Conservation (phyloP, 805 yeast genomes). For the Saccharomyces paradoxus region DNA sequence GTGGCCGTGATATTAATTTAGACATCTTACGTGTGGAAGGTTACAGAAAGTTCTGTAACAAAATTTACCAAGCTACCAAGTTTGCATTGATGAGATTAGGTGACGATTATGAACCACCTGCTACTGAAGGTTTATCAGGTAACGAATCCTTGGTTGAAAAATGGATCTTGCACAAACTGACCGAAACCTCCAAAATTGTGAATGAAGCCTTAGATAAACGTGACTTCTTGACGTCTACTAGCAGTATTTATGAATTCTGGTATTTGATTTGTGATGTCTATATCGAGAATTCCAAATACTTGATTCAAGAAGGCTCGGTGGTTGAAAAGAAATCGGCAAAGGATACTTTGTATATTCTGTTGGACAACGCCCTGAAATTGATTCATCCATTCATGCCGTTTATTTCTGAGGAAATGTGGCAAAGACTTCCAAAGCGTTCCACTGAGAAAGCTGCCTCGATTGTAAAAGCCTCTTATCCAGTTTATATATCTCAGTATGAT, state of each 20-base stretch:
- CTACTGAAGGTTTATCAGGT: slow-evolving; percentile 54
- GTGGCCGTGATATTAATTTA: slow-evolving; percentile 96
- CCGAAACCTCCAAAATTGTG: slow-evolving; percentile 56
- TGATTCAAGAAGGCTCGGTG: slow-evolving; percentile 84
- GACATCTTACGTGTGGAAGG: slow-evolving; percentile 97
- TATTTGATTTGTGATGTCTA: slow-evolving; percentile 92
- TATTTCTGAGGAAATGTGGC: slow-evolving; percentile 97
- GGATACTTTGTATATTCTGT: slow-evolving; percentile 86
- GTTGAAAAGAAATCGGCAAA: slow-evolving; percentile 82
- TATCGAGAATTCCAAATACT: slow-evolving; percentile 91
- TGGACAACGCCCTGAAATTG: slow-evolving; percentile 82
- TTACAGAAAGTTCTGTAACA: slow-evolving; percentile 98
- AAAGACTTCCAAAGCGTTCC: slow-evolving; percentile 70
- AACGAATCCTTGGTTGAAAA: slow-evolving; percentile 87
- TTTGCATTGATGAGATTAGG: slow-evolving; percentile 92
- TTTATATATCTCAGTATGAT: slow-evolving; percentile 48
- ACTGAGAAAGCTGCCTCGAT: slow-evolving; percentile 64
- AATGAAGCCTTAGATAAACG: slow-evolving; percentile 67
- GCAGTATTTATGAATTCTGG: slow-evolving; percentile 90
- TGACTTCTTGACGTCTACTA: slow-evolving; percentile 83
- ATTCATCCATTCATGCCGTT: slow-evolving; percentile 99
- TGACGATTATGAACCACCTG: slow-evolving; percentile 77
- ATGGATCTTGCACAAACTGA: slow-evolving; percentile 88
- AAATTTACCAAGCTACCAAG: slow-evolving; percentile 97
- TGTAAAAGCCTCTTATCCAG: slow-evolving; percentile 74